A percentile compares a stretch with the other conserved stretches of the same genome.
Conservation (phyloP, 2,329 filamentous ascomycete species). For the Aspergillus costaricaensis region DNA sequence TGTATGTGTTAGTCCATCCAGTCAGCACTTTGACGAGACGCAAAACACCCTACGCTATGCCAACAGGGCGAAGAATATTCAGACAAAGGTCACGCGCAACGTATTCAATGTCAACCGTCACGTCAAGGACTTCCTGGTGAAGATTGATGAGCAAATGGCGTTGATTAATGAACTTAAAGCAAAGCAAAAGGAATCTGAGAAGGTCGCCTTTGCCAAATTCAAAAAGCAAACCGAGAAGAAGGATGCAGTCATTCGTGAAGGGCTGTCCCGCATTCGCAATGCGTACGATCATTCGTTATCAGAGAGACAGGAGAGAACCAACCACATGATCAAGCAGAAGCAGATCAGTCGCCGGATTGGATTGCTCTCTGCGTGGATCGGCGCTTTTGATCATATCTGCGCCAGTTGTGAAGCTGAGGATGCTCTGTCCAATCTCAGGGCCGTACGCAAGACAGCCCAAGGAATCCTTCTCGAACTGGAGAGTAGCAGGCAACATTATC, state of each 20-base stretch:
- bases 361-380: constrained; percentile 88
- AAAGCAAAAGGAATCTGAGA: constrained; percentile 87
- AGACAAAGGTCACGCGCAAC: constrained; percentile 98
- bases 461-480: constrained; percentile 89
- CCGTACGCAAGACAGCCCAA: constrained; percentile 83
- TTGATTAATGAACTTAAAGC: constrained; percentile 93
- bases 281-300: constrained; percentile 79
- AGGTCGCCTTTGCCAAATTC: constrained; percentile 81
- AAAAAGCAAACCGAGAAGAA: constrained; percentile 87
- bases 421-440: constrained; percentile 64
- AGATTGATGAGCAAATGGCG: constrained; percentile 98
- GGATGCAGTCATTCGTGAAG: constrained; percentile 73
- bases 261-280: constrained; percentile 72
- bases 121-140: constrained; percentile 98
- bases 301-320: constrained; percentile 77
- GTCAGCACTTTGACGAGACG: constrained; percentile 95
- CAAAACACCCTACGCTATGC: constrained; percentile 97
- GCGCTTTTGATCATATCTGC: constrained; percentile 82
- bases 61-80: constrained; percentile 98
- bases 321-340: constrained; percentile 77
- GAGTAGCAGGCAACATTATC: constrained; percentile 84
- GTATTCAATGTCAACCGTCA: constrained; percentile 99
- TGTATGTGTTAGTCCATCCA: constrained; percentile 95
- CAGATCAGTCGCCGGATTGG: constrained; percentile 82
- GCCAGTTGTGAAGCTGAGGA: constrained; percentile 70